Evolutionary conservation across 306 rosid genomes (phyloP), one percentile per base, ranked within the genome.

Genomic region (Potentilla sterilis): DNA sequence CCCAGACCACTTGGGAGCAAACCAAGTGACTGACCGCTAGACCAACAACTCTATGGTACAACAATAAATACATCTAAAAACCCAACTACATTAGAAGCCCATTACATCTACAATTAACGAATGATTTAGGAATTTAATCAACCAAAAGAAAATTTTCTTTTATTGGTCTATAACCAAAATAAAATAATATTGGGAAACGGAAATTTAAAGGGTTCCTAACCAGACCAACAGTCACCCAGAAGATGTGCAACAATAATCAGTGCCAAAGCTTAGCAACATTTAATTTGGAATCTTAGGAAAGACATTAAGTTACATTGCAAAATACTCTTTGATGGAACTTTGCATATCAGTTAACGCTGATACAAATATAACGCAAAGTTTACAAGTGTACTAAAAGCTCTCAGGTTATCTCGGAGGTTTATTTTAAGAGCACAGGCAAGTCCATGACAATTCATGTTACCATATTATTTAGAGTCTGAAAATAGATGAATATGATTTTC

Each of bases 391-490:
- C 63, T 22, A 28, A 24, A 43, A 59, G 24, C 35, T 77, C 63
- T 19, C 9, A 66, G 19, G 43, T 57, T 73, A 22, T 41, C 63
- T 70, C 71, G 22, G 66, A 69, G 73, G 34, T 69, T 9, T 32
- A 47, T 42, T 34, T 35, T 15, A 35, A 12, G 18, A 78, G 48
- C 43, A 32, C 28, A 72, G 49, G 40, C 32, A 37, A 78, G 24
- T 24, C 34, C 2, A 40, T 4, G 42, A 47, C 22, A 32, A 54
- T 63, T 68, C 21, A 46, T 37, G n/a, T 54, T 63, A 58, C 32
- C 10, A 7, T 5, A 68, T 44, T 49, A 55, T 35, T 37, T 37
- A 11, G 28, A 15, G 52, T 34, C 11, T 9, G 61, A 74, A 35
- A 72, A 72, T 22, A 35, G 9, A 28, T 40, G 21, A 18, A 54